These are phyloP conservation scores for Colletotrichum sp. DNA, from an alignment of 2,329 filamentous ascomycete genomes.

Conservation along the genomic window DNA sequence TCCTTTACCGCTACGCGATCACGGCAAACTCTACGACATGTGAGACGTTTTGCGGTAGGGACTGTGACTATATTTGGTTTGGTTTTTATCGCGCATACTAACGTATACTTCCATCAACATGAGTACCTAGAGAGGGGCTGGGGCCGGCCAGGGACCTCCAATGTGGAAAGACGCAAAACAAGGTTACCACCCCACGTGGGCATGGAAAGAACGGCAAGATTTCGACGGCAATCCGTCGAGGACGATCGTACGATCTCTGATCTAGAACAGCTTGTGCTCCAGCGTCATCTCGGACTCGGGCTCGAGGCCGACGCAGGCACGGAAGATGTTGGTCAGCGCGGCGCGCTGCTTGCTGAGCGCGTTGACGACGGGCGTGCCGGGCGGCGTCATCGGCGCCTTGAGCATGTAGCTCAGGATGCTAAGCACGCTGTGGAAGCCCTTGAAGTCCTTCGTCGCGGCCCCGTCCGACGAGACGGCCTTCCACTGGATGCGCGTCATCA, in stretches of 20 bases:
- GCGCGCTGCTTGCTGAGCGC: constrained; percentile 94
- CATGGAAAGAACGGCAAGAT: not conserved
- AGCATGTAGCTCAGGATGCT: constrained; percentile 99
- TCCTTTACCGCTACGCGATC: not conserved
- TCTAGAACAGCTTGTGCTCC: constrained; percentile 94
- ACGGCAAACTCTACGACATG: constrained; percentile 9
- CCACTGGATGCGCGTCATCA: constrained; percentile 99
- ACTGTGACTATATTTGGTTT: constrained; percentile 11
- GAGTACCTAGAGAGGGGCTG: not conserved
- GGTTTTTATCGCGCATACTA: not conserved
- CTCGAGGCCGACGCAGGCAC: constrained; percentile 93
- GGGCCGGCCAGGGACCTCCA: not conserved
- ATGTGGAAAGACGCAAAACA: not conserved
- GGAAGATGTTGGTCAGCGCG: constrained; percentile 97
- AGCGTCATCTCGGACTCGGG: constrained; percentile 99
- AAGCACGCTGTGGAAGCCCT: constrained; percentile 95
- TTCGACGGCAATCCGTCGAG: not conserved
- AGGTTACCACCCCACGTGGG: not conserved
- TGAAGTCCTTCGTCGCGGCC: constrained; percentile 70
- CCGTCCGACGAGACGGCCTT: constrained; percentile 64
- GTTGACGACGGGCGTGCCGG: constrained; percentile 95
- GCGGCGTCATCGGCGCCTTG: constrained; percentile 90
- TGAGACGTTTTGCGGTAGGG: constrained; percentile 9
- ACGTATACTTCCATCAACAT: not conserved
- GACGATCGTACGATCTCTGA: not conserved